These are phyloP conservation scores for Epichloe festucae DNA, from an alignment of 2,329 filamentous ascomycete species.

Conservation along the genomic window DNA sequence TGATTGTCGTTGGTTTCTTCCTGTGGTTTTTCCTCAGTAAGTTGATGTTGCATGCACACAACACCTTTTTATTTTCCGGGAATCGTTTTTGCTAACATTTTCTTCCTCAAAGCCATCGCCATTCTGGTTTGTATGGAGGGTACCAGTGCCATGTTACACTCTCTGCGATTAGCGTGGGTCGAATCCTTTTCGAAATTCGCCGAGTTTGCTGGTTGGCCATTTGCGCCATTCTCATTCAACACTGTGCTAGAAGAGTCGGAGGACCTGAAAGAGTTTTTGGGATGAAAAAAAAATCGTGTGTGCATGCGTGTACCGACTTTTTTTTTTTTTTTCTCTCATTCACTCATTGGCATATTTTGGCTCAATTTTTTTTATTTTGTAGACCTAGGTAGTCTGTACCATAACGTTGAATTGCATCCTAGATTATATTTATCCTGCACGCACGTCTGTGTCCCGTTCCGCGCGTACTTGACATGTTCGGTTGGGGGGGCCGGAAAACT, in stretches of 20 bases:
- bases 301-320: slow-evolving; percentile 1
- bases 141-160: slow-evolving; percentile 90
- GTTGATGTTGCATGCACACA: slow-evolving; percentile 7
- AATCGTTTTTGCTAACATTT: slow-evolving; percentile 12
- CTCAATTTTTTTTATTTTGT: slow-evolving; percentile 14
- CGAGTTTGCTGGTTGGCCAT: slow-evolving; percentile 76
- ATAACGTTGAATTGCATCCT: slow-evolving; percentile 11
- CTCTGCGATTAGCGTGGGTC: slow-evolving; percentile 84
- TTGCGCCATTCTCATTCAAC: slow-evolving; percentile 82
- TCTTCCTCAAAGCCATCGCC: slow-evolving; percentile 23
- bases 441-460: background rate
- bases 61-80: background rate
- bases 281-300: slow-evolving; percentile 17
- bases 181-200: slow-evolving; percentile 98
- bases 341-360: slow-evolving; percentile 1
- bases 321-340: background rate
- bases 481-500: too few species aligned
- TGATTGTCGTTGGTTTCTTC: slow-evolving; percentile 71
- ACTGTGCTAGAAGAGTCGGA: slow-evolving; percentile 73
- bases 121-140: slow-evolving; percentile 91
- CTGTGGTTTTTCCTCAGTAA: slow-evolving; percentile 77
- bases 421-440: slow-evolving; percentile 1
- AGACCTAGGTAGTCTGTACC: slow-evolving; percentile 20
- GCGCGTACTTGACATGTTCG: background rate
- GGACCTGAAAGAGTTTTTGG: slow-evolving; percentile 42